Evolutionary conservation across 208 protist species (phyloP).

Genomic region (Trypanosoma lewisi): DNA sequence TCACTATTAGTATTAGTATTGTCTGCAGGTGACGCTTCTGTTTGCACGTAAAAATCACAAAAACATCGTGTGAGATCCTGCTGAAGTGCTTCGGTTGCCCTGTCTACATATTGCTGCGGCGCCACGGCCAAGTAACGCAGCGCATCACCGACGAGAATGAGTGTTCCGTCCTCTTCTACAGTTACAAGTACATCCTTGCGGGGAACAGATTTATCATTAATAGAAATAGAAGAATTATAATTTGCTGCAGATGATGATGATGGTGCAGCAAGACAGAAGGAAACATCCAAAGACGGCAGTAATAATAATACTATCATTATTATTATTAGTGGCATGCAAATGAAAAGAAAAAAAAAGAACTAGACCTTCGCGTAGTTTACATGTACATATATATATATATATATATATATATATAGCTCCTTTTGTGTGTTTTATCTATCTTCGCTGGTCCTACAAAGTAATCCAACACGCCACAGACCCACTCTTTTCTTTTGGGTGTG

Average conservation of each 20-base stretch:
- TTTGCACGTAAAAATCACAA: background rate
- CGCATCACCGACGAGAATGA: background rate
- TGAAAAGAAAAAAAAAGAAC: background rate
- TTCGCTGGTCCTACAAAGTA: too few species aligned
- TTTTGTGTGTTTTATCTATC: background rate
- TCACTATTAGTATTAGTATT: background rate
- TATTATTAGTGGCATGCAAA: too few species aligned
- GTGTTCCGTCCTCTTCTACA: background rate
- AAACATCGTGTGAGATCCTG: slow-evolving; percentile 14
- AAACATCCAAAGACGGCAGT: background rate
- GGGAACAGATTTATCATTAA: background rate
- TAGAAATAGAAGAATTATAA: background rate
- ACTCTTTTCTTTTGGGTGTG: too few species aligned
- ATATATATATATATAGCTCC: too few species aligned
- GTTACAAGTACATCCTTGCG: background rate
- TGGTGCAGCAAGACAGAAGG: background rate
- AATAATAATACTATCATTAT: background rate
- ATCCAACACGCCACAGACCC: too few species aligned
- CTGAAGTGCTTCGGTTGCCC: background rate
- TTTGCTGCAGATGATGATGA: background rate
- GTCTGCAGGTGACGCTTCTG: background rate
- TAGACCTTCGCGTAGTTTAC: background rate
- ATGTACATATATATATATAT: too few species aligned
- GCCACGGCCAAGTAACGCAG: slow-evolving; percentile 12
- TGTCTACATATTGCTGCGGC: background rate